Percentiles rank a stretch among this genome's conserved stretches.
These are phyloP conservation scores for Penicillium sp. DNA, from an alignment of 2,329 filamentous ascomycete genomes.

Conservation along the genomic window DNA sequence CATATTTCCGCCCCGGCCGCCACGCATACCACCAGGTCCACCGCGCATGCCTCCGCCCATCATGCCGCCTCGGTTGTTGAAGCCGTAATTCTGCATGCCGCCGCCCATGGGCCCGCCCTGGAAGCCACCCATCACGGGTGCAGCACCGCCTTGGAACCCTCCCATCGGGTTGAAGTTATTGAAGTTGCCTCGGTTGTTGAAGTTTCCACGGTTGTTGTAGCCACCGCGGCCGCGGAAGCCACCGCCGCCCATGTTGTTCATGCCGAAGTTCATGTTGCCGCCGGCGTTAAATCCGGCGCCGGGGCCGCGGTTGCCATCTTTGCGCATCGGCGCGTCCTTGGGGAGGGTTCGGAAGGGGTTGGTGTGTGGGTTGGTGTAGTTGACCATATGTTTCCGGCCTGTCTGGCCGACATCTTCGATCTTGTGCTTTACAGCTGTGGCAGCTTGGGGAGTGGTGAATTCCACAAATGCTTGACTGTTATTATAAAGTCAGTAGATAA, in stretches of 20 bases:
- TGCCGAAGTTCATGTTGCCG: conserved; percentile 38
- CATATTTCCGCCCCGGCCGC: conserved; percentile 56
- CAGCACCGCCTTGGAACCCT: conserved; percentile 46
- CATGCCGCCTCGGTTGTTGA: conserved; percentile 51
- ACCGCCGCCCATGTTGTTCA: conserved; percentile 43
- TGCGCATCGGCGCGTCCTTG: conserved; percentile 74
- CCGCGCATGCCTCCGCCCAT: conserved; percentile 51
- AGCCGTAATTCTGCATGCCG: conserved; percentile 49
- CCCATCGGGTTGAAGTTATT: conserved; percentile 41
- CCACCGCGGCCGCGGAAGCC: conserved; percentile 52
- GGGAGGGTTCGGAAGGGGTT: conserved; percentile 90
- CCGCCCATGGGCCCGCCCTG: conserved; percentile 44
- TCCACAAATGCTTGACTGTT: conserved; percentile 72
- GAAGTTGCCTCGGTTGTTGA: background rate
- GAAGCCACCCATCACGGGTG: conserved; percentile 44
- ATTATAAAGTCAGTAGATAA: background rate
- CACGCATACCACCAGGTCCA: conserved; percentile 54
- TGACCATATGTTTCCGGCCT: conserved; percentile 62
- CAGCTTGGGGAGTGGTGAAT: conserved; percentile 74
- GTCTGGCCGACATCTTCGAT: conserved; percentile 62
- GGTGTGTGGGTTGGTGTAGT: conserved; percentile 67
- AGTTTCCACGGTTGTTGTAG: conserved; percentile 35
- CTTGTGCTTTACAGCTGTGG: conserved; percentile 75
- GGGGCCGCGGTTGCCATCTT: conserved; percentile 55
- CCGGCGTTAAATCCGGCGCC: conserved; percentile 40